Percentiles rank a stretch among this genome's conserved stretches.
Evolutionary conservation across 2,329 filamentous ascomycete genomes (phyloP).

Genomic region (Talaromyces marneffei): DNA sequence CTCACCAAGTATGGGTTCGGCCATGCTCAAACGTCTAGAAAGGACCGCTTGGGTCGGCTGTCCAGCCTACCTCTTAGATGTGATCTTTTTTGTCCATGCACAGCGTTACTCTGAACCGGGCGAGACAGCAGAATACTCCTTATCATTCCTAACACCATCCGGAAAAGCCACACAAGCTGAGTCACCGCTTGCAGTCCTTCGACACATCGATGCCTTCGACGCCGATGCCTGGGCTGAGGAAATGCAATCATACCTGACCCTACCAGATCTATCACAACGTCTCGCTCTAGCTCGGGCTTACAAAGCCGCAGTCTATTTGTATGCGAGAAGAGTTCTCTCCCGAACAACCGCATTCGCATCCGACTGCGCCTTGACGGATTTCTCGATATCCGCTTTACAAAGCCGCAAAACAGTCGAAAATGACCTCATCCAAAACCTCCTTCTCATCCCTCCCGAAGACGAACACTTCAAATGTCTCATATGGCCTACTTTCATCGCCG

Average conservation of each 20-base stretch:
- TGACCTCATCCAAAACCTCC: slow-evolving; percentile 32
- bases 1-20: slow-evolving; percentile 30
- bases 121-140: slow-evolving; percentile 21
- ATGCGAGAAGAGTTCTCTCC: slow-evolving; percentile 35
- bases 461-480: slow-evolving; percentile 41
- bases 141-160: slow-evolving; percentile 24
- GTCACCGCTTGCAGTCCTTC: slow-evolving; percentile 29
- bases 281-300: slow-evolving; percentile 43
- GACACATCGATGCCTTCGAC: slow-evolving; percentile 36
- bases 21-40: slow-evolving; percentile 35
- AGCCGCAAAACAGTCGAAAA: slow-evolving; percentile 19
- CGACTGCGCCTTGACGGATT: not conserved
- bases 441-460: slow-evolving; percentile 30
- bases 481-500: slow-evolving; percentile 42
- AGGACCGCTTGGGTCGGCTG: slow-evolving; percentile 38
- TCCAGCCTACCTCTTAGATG: slow-evolving; percentile 36
- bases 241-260: slow-evolving; percentile 39
- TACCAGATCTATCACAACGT: slow-evolving; percentile 43
- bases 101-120: slow-evolving; percentile 31
- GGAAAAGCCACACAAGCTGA: slow-evolving; percentile 25
- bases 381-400: not conserved
- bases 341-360: slow-evolving; percentile 4
- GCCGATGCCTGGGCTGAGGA: slow-evolving; percentile 33
- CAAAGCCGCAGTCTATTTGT: slow-evolving; percentile 37
- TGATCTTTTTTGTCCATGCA: slow-evolving; percentile 37